Conservation (phyloP, 306 rosid genomes). For the Acacia confusa region DNA sequence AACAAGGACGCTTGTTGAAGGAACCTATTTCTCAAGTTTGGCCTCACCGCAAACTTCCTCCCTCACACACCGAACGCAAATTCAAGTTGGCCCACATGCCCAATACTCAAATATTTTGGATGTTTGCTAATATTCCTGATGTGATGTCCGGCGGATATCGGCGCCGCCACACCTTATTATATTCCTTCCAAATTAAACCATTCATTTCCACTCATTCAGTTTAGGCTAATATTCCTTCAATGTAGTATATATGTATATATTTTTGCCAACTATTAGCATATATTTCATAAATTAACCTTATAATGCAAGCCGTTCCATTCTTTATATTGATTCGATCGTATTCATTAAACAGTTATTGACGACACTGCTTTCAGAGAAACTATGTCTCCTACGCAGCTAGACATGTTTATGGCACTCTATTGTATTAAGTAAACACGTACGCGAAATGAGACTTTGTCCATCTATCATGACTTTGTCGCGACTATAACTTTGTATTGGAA, state of each 20-base stretch:
- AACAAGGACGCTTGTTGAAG: too few relatives aligned
- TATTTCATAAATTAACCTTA: too few relatives aligned
- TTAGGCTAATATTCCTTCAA: too few relatives aligned
- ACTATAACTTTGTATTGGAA: neutral
- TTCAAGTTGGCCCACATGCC: neutral
- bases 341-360: neutral
- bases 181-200: neutral
- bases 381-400: neutral
- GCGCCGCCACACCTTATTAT: conserved; percentile 24
- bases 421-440: neutral
- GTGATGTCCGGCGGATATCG: neutral
- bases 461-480: neutral
- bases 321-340: neutral
- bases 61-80: neutral
- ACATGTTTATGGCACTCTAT: neutral
- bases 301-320: neutral
- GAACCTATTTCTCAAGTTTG: neutral
- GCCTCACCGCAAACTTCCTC: neutral
- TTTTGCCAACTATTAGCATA: too few relatives aligned
- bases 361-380: neutral
- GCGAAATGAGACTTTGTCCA: neutral
- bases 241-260: too few relatives aligned
- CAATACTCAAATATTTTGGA: neutral
- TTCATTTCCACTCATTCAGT: too few relatives aligned
- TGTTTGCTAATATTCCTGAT: neutral